A percentile compares a stretch with the other conserved stretches of the same genome.
phyloP scores from a whole-genome alignment of 139 green algal genomes.

The Bryopsis sp. region DNA sequence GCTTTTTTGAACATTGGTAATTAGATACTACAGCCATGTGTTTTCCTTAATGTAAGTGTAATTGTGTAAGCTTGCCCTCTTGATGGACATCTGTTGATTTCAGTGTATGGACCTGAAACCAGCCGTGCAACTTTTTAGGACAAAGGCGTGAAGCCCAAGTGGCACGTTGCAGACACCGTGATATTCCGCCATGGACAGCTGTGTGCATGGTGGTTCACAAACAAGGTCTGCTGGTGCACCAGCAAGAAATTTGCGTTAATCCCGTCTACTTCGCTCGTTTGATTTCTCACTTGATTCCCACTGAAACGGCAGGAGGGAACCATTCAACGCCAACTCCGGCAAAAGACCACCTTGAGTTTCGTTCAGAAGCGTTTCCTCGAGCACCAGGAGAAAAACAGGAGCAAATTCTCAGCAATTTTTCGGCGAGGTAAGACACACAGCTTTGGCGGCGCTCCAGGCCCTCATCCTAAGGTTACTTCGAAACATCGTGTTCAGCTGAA shows the following conservation, averaged over 20 bases:
- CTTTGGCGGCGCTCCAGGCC: no score
- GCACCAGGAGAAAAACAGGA: conserved; percentile 33
- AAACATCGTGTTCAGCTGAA: no score
- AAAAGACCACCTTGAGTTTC: conserved; percentile 27
- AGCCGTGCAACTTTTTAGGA: conserved; percentile 27
- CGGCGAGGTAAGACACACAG: conserved; percentile 31
- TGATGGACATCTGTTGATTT: no score
- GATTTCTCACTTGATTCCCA: neutral
- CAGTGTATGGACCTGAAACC: neutral
- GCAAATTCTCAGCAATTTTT: conserved; percentile 30
- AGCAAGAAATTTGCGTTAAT: neutral
- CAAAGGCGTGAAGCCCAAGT: conserved; percentile 38
- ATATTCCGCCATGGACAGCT: conserved; percentile 39
- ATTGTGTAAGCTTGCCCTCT: neutral
- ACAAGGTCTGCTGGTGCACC: conserved; percentile 28
- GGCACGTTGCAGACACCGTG: conserved; percentile 48
- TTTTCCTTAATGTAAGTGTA: neutral
- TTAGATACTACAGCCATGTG: no score
- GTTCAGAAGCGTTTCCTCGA: conserved; percentile 34
- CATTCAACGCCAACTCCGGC: conserved; percentile 33
- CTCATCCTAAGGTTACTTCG: no score
- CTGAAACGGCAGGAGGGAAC: conserved; percentile 32
- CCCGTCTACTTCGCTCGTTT: neutral
- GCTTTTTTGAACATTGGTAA: neutral
- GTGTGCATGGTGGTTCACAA: conserved; percentile 37